phyloP scores from a whole-genome alignment of 75 land plant genomes.

The Pseudotsuga menziesii region DNA sequence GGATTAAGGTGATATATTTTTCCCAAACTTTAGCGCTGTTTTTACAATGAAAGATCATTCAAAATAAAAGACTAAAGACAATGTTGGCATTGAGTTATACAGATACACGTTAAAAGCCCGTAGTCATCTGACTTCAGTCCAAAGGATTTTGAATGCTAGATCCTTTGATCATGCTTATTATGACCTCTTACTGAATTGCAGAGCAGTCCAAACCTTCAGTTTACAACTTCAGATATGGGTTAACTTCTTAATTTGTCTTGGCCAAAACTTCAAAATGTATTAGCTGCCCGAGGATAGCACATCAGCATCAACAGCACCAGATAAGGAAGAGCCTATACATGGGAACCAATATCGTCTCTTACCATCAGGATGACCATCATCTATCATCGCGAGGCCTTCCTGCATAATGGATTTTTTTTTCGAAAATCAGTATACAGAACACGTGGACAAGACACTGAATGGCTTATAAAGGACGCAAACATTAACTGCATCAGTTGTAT shows the following conservation, averaged over 20 bases:
- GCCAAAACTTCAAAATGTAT: not conserved
- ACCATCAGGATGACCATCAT: slow-evolving; percentile 92
- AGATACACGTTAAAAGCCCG: not conserved
- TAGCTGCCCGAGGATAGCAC: not conserved
- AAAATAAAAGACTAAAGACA: not conserved
- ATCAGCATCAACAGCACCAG: slow-evolving; percentile 13
- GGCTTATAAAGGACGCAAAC: not conserved
- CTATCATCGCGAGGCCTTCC: slow-evolving; percentile 96
- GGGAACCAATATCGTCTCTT: slow-evolving; percentile 95
- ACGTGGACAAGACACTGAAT: not conserved
- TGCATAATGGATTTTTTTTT: slow-evolving; percentile 18
- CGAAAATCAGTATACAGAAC: not conserved
- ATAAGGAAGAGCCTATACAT: slow-evolving; percentile 57
- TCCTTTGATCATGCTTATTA: not conserved
- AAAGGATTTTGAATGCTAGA: not conserved
- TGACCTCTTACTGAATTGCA: not conserved
- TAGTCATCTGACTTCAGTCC: not conserved
- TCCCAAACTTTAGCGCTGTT: not conserved
- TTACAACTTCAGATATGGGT: not conserved
- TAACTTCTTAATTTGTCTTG: not conserved
- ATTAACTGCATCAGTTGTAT: not conserved
- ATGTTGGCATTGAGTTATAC: not conserved
- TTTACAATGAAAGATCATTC: not conserved
- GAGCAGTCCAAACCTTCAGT: not conserved
- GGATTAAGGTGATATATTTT: not conserved